Percentiles rank a stretch among this genome's conserved stretches.
These are phyloP conservation scores for Coemansia sp. DNA, from an alignment of 192 early-diverging fungal genomes.

Conservation along the genomic window DNA sequence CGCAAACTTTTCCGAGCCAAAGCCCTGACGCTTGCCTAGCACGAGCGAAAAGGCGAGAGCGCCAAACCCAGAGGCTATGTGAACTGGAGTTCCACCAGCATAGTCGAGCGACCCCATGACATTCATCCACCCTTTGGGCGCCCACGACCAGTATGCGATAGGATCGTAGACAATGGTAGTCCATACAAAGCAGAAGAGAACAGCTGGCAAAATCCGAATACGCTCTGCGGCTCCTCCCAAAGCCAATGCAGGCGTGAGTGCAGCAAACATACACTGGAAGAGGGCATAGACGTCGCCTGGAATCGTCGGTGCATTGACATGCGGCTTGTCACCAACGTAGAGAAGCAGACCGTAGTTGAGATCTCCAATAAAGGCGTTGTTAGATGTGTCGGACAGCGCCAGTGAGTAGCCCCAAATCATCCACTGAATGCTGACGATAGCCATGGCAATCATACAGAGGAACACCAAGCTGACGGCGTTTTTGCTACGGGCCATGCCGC, in stretches of 20 bases:
- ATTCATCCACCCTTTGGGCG: slow-evolving; percentile 78
- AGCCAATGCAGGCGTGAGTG: slow-evolving; percentile 86
- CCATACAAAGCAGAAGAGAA: slow-evolving; percentile 93
- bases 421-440: slow-evolving; percentile 93
- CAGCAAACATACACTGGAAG: slow-evolving; percentile 93
- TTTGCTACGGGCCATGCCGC: slow-evolving; percentile 89
- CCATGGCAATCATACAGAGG: slow-evolving; percentile 74
- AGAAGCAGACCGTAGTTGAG: slow-evolving; percentile 71
- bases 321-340: slow-evolving; percentile 56
- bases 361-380: slow-evolving; percentile 74
- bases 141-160: slow-evolving; percentile 96
- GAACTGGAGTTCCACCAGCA: slow-evolving; percentile 96
- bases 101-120: slow-evolving; percentile 87
- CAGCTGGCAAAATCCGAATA: slow-evolving; percentile 77
- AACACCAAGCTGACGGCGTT: slow-evolving; percentile 90
- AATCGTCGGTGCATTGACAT: slow-evolving; percentile 60
- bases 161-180: slow-evolving; percentile 90
- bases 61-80: slow-evolving; percentile 86
- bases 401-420: slow-evolving; percentile 88
- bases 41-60: slow-evolving; percentile 87
- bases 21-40: slow-evolving; percentile 78
- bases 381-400: slow-evolving; percentile 75
- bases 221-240: slow-evolving; percentile 91
- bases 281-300: slow-evolving; percentile 78
- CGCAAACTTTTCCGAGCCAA: slow-evolving; percentile 68